Evolutionary conservation across 192 early-diverging fungal genomes (phyloP).

Genomic region (Rhizophagus prolifer): DNA sequence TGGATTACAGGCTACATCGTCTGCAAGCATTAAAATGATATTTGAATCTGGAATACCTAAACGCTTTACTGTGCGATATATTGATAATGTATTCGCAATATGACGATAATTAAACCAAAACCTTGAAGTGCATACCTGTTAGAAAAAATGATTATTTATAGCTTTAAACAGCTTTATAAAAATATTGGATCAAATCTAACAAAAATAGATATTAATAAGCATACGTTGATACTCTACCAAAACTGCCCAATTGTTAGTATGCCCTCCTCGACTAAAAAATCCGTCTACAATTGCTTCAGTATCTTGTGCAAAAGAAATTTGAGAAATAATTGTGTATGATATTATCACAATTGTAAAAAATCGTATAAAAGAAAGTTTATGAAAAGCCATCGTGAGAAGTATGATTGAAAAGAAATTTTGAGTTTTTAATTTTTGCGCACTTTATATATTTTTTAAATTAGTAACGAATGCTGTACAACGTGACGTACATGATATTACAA

Average conservation of each 20-base stretch:
- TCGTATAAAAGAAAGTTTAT: not conserved
- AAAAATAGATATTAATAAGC: not conserved
- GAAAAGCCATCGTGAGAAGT: not conserved
- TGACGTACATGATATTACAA: not conserved
- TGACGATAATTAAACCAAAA: constrained; percentile 99
- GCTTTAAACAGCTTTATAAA: too few relatives aligned
- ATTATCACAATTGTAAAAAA: not conserved
- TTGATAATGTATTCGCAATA: constrained; percentile 96
- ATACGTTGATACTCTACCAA: constrained; percentile 56
- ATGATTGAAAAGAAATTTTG: not conserved
- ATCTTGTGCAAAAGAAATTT: not conserved
- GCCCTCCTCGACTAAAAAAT: constrained; percentile 65
- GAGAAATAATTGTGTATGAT: not conserved
- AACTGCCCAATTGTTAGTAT: constrained; percentile 99
- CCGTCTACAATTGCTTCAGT: constrained; percentile 40
- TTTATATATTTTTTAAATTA: not conserved
- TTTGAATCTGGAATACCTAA: constrained; percentile 98
- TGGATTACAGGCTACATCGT: constrained; percentile 98
- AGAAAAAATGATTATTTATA: constrained; percentile 13
- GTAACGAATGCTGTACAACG: not conserved
- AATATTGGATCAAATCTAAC: not conserved
- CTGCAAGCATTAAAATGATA: constrained; percentile 99
- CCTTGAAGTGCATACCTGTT: constrained; percentile 89
- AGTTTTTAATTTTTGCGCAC: not conserved
- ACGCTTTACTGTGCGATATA: constrained; percentile 97